Conservation (phyloP, 768 basidiomycete species). For the Leccinum longicurvipes region DNA sequence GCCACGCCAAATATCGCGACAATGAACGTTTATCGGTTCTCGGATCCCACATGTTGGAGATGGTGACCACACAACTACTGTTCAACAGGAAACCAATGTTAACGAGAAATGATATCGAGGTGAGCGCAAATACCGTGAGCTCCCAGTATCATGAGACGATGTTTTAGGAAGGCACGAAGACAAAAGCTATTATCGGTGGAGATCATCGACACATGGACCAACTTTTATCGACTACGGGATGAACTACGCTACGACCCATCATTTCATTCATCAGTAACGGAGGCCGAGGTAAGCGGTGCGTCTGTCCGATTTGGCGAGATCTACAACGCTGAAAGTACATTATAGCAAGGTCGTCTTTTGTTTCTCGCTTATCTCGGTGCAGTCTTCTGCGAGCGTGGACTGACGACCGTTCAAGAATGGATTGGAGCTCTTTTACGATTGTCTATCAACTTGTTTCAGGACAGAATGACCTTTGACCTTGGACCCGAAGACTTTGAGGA, state of each 20-base stretch:
- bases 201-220: constrained; percentile 37
- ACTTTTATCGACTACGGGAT: constrained; percentile 34
- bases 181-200: constrained; percentile 28
- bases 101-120: constrained; percentile 47
- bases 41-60: constrained; percentile 46
- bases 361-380: constrained; percentile 71
- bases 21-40: constrained; percentile 55
- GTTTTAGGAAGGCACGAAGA: constrained; percentile 25
- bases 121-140: constrained; percentile 33
- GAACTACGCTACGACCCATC: constrained; percentile 32
- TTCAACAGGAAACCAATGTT: constrained; percentile 52
- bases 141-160: constrained; percentile 22
- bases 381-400: constrained; percentile 53
- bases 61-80: constrained; percentile 43
- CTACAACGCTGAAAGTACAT: constrained; percentile 14
- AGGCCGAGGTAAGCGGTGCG: constrained; percentile 37
- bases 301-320: constrained; percentile 11
- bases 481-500: constrained; percentile 25
- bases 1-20: constrained; percentile 45
- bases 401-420: constrained; percentile 53
- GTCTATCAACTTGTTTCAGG: constrained; percentile 17
- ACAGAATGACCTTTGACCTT: constrained; percentile 14
- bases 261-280: constrained; percentile 25
- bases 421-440: constrained; percentile 41
- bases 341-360: constrained; percentile 53